A percentile compares a stretch with the other conserved stretches of the same genome.
Evolutionary conservation across 2,329 filamentous ascomycete species (phyloP).

Genomic region (Juglanconis oblonga): DNA sequence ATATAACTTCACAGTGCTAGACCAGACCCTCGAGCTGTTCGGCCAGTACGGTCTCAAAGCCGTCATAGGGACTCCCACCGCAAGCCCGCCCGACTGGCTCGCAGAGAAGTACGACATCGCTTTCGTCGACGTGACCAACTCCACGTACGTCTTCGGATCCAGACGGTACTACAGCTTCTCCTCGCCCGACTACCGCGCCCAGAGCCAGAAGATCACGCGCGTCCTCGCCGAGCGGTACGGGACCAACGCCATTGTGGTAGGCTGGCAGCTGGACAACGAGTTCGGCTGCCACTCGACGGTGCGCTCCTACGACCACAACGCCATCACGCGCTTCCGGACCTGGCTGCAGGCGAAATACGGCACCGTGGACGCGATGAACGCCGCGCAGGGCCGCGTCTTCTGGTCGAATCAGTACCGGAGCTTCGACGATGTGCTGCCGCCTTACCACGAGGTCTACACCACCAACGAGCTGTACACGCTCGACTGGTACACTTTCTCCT

Average conservation of each 20-base stretch:
- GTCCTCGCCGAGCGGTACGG: conserved; percentile 23
- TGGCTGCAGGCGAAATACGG: conserved; percentile 24
- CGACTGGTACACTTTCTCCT: conserved; percentile 24
- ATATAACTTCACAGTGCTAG: conserved; percentile 23
- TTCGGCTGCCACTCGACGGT: conserved; percentile 23
- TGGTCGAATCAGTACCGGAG: conserved; percentile 23
- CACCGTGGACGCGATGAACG: conserved; percentile 22
- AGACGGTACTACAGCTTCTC: conserved; percentile 24
- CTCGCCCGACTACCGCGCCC: conserved; percentile 21
- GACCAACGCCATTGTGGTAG: conserved; percentile 17
- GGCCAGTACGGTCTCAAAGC: conserved; percentile 20
- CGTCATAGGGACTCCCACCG: conserved; percentile 24
- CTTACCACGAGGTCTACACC: conserved; percentile 23
- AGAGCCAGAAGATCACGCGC: conserved; percentile 23
- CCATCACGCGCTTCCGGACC: conserved; percentile 20
- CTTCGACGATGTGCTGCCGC: conserved; percentile 22
- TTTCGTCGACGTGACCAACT: conserved; percentile 24
- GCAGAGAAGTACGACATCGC: conserved; percentile 20
- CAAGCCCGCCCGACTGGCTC: conserved; percentile 22
- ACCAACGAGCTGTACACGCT: conserved; percentile 22
- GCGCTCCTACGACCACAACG: conserved; percentile 21
- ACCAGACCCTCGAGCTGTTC: conserved; percentile 20
- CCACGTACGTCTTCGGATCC: conserved; percentile 22
- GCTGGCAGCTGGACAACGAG: conserved; percentile 25
- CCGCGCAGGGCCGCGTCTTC: conserved; percentile 23